Base-by-base conservation (phyloP, 2,329 filamentous ascomycete species). In the Fusarium transvaalense region DNA sequence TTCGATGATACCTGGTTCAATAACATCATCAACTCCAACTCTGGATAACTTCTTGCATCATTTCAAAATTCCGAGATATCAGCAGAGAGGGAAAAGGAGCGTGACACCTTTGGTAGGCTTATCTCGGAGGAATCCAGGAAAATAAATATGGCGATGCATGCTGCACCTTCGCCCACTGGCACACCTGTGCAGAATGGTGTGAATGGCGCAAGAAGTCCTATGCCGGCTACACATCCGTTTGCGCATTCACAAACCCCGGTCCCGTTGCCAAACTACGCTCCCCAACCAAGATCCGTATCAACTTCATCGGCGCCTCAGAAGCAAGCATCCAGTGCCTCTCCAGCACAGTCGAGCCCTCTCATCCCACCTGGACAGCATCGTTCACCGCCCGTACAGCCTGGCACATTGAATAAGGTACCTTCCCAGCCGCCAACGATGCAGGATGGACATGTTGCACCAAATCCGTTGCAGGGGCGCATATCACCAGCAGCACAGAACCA, bases 311-410 rank as follows among this genome's bases (percentile, higher is more conserved):
- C 35, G 9, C 42, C 56, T 17, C 21, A 25, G 21, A 48, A 27
- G 2, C 35, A 45, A 21, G 47, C 42, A 14, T 38, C 37, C 21
- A 41, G 42, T 35, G 32, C 42, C n/a, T 59, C 56, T 10, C 59
- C 61, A 31, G 13, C 50, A 21, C 42, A 45, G 25, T n/a, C 53
- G 31, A 57, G 46, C 19, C 52, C 63, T 19, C 34, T 52, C n/a
- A 12, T 60, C 7, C 59, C 61, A 29, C 46, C 55, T 23, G 34
- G 37, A 13, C 56, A 63, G 23, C 48, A 56, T 27, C 47, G 19
- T 14, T 69, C 71, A 39, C 58, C 68, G 14, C 37, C 62, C 5
- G 43, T 61, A 19, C 69, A 58, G 19, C 25, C 52, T 48, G 25
- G 25, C 31, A 27, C 39, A 14, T 32, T 56, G 9, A 45, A 54